Base-by-base conservation (phyloP, 2,329 filamentous ascomycete species). In the Colletotrichum gloeosporioides region DNA sequence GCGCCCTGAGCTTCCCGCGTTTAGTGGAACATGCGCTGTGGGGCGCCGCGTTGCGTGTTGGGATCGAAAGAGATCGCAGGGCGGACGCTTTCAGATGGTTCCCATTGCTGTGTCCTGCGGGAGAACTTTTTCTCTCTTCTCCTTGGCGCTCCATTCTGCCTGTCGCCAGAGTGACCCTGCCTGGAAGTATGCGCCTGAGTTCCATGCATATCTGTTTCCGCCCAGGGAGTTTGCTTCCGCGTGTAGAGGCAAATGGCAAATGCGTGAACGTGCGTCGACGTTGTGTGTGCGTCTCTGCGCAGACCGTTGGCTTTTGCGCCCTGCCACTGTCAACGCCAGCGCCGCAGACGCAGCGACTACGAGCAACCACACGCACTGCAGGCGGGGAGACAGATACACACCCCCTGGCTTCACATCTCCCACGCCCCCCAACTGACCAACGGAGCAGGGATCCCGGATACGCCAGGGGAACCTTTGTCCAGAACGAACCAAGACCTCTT, bases 271-370 rank as follows among this genome's bases (percentile, higher is more conserved):
- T 65, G 62, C 31, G 57, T 66, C 29, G 62, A 22, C 32, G 55
- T 49, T 49, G n/a, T 12, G 18, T 69, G 55, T 61, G 55, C 57
- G 64, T 73, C 53, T 73, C 29, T 69, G 65, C 64, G 71, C 64
- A 72, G 68, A 75, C 72, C 36, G 49, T 75, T 75, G 69, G 62
- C 73, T 67, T 72, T 67, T 75, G 73, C 73, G 39, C 31, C 53
- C 25, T 71, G 22, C 53, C 55, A 72, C 18, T 66, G 29, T 27
- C 16, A 49, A 32, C 31, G 34, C 66, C 44, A 59, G 66, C n/a
- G 71, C 32, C 12, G 57, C 32, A 62, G 49, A 72, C 49, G 34
- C 70, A 69, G 18, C 29, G 32, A n/a, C 29, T 62, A 12, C 18
- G 18, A 31, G 29, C 13, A 25, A 16, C 32, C 29, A 66, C 57